Percentiles rank a stretch among this genome's conserved stretches.
phyloP scores from a whole-genome alignment of 2,329 filamentous ascomycete species.

The Diaporthe sp. region DNA sequence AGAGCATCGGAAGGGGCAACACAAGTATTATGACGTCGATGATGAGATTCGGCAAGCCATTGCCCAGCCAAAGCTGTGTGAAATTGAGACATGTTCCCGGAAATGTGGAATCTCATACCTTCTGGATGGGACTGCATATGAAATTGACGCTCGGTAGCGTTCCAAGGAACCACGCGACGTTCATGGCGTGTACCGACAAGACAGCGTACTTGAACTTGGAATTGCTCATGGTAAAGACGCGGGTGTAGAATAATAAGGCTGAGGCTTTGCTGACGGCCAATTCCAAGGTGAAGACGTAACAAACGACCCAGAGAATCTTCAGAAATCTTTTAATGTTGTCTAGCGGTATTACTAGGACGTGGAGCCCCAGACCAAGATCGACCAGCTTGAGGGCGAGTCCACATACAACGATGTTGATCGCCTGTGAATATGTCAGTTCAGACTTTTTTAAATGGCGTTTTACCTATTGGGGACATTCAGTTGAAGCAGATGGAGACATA shows the following conservation, averaged over 20 bases:
- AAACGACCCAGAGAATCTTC: not conserved
- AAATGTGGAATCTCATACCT: not conserved
- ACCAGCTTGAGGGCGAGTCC: not conserved
- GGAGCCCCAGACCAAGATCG: not conserved
- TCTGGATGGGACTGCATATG: not conserved
- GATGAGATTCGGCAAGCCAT: not conserved
- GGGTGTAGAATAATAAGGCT: not conserved
- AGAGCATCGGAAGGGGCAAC: not conserved
- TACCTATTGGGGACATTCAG: no score
- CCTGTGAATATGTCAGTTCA: not conserved
- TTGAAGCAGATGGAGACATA: not conserved
- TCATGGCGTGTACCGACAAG: not conserved
- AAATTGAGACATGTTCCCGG: not conserved
- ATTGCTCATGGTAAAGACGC: not conserved
- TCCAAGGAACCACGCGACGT: not conserved
- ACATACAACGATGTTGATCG: not conserved
- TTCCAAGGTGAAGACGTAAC: not conserved
- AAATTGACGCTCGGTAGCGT: not conserved
- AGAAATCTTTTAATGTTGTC: not conserved
- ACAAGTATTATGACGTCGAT: not conserved
- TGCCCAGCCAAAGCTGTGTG: not conserved
- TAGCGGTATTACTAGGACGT: not conserved
- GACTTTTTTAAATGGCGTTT: not conserved
- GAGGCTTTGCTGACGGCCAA: not conserved
- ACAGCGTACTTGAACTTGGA: not conserved